Percentiles rank a stretch among this genome's conserved stretches.
These are phyloP conservation scores for Debaryomyces coudertii DNA, from an alignment of 1,139 yeast genomes.

Conservation along the genomic window DNA sequence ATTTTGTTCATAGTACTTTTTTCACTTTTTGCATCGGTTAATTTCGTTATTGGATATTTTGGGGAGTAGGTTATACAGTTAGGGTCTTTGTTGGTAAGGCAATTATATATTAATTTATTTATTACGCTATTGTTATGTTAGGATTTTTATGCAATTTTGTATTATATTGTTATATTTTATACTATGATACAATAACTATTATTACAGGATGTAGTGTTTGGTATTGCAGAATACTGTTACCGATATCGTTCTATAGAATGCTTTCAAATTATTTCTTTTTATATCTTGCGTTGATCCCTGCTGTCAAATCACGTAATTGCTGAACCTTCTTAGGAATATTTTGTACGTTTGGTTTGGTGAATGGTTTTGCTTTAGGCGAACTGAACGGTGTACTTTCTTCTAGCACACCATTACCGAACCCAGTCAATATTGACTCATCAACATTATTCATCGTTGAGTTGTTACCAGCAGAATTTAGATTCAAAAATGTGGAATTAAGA, in stretches of 20 bases:
- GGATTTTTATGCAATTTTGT: not conserved
- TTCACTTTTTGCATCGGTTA: conserved; percentile 2
- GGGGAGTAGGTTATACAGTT: conserved; percentile 1
- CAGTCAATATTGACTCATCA: conserved; percentile 29
- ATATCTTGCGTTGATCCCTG: conserved; percentile 37
- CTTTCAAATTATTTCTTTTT: conserved; percentile 14
- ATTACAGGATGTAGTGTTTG: conserved; percentile 2
- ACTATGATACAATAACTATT: conserved; percentile 6
- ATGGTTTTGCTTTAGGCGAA: conserved; percentile 28
- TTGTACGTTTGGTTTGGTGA: conserved; percentile 19
- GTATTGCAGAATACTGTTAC: not conserved
- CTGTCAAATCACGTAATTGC: conserved; percentile 41
- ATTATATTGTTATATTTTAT: conserved; percentile 4
- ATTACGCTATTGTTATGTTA: conserved; percentile 2
- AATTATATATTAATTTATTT: conserved; percentile 3
- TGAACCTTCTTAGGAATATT: conserved; percentile 31
- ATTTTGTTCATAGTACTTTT: not conserved
- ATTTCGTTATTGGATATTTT: conserved; percentile 4
- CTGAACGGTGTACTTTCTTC: conserved; percentile 46
- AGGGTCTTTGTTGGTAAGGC: conserved; percentile 4
- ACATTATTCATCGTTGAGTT: conserved; percentile 25
- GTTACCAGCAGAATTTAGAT: conserved; percentile 26
- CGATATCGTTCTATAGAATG: not conserved
- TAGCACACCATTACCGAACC: conserved; percentile 44
- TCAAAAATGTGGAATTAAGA: conserved; percentile 22